Evolutionary conservation across 1,139 yeast genomes (phyloP).

Genomic region (Geotrichum bryndzae): DNA sequence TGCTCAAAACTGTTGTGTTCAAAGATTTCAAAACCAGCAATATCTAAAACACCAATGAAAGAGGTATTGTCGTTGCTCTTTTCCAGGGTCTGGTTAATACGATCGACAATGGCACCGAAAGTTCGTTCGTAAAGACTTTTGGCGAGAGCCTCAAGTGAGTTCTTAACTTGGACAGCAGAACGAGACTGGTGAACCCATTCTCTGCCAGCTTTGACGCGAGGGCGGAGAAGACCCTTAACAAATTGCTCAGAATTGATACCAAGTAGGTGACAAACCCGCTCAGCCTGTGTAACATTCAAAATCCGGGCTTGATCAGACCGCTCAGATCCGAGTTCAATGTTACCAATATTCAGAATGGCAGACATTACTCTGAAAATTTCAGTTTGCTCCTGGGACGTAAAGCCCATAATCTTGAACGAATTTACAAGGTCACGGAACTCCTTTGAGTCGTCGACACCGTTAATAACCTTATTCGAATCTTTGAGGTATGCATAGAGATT

Average conservation of each 20-base stretch:
- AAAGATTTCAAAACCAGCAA: conserved; percentile 96
- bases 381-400: conserved; percentile 49
- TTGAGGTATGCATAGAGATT: conserved; percentile 55
- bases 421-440: conserved; percentile 57
- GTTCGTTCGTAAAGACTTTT: conserved; percentile 80
- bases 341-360: conserved; percentile 77
- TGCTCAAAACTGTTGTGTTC: conserved; percentile 91
- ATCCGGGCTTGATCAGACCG: conserved; percentile 73
- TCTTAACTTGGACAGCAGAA: conserved; percentile 73
- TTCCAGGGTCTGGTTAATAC: conserved; percentile 67
- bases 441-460: conserved; percentile 66
- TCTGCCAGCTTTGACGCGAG: conserved; percentile 86
- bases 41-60: conserved; percentile 90
- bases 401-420: conserved; percentile 73
- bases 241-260: conserved; percentile 59
- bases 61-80: conserved; percentile 40
- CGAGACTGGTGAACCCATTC: conserved; percentile 80
- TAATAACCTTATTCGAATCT: conserved; percentile 49
- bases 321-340: conserved; percentile 65
- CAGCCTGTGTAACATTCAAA: conserved; percentile 47
- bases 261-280: conserved; percentile 52
- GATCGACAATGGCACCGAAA: conserved; percentile 70
- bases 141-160: conserved; percentile 79
- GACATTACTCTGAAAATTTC: conserved; percentile 66
- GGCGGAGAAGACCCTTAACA: conserved; percentile 56